phyloP scores from a whole-genome alignment of 1,139 yeast genomes.

The Diutina neorugosa region DNA sequence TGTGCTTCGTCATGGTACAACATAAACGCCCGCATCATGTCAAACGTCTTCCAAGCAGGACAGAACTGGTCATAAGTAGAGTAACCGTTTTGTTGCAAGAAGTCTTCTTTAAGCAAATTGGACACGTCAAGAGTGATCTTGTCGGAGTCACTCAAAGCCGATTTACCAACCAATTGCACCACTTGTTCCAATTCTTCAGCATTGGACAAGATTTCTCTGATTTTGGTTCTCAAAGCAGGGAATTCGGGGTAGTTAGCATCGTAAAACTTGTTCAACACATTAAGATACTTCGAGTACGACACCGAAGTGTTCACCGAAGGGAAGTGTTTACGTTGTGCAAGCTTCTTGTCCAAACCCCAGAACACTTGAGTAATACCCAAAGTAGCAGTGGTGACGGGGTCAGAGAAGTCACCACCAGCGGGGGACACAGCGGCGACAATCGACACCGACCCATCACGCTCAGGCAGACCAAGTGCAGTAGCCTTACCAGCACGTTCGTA shows the following conservation, averaged over 20 bases:
- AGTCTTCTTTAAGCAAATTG: constrained; percentile 85
- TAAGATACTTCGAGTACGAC: constrained; percentile 93
- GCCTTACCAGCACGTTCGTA: constrained; percentile 99
- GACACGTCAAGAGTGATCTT: constrained; percentile 94
- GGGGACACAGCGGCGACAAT: constrained; percentile 99
- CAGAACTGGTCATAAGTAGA: constrained; percentile 97
- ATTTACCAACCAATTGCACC: constrained; percentile 97
- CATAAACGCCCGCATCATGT: constrained; percentile 93
- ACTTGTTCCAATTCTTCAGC: constrained; percentile 99
- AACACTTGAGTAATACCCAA: constrained; percentile 98
- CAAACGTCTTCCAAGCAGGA: constrained; percentile 97
- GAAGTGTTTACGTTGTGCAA: constrained; percentile 99
- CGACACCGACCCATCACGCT: constrained; percentile 92
- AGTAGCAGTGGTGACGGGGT: constrained; percentile 97
- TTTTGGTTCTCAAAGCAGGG: constrained; percentile 79
- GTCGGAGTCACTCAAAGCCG: constrained; percentile 92
- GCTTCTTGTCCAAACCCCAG: constrained; percentile 98
- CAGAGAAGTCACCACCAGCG: constrained; percentile 99
- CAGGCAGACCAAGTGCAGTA: constrained; percentile 89
- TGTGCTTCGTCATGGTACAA: constrained; percentile 94
- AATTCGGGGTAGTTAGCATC: constrained; percentile 83
- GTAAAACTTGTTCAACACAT: constrained; percentile 74
- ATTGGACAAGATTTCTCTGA: constrained; percentile 86
- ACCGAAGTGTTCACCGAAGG: constrained; percentile 95
- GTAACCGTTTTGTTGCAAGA: constrained; percentile 98